Evolutionary conservation across 2,329 filamentous ascomycete species (phyloP).

Genomic region (Xylariaceae sp.): DNA sequence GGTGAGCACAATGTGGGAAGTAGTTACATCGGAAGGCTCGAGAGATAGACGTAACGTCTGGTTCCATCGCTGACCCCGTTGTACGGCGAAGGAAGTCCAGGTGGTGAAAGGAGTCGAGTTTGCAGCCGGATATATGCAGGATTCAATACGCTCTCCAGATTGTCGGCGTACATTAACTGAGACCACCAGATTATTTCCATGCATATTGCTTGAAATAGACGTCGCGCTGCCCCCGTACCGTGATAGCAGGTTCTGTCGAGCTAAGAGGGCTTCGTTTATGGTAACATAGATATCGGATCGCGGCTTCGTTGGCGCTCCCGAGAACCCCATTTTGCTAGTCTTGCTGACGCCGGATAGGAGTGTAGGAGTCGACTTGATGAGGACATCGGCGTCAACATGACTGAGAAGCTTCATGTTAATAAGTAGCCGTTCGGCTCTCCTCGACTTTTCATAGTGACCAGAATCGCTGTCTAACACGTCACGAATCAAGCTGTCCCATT

Average conservation of each 20-base stretch:
- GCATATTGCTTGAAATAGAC: constrained; percentile 56
- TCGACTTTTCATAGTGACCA: constrained; percentile 69
- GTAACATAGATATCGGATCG: constrained; percentile 95
- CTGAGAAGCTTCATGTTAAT: constrained; percentile 75
- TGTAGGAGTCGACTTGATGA: constrained; percentile 85
- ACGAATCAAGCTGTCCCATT: constrained; percentile 68
- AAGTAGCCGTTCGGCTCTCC: constrained; percentile 69
- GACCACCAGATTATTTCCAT: constrained; percentile 74
- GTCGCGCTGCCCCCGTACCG: constrained; percentile 69
- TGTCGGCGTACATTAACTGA: constrained; percentile 81
- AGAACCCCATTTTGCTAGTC: constrained; percentile 88
- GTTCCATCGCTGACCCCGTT: constrained; percentile 78
- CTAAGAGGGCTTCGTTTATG: constrained; percentile 70
- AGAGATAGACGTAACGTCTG: constrained; percentile 81
- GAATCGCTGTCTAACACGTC: constrained; percentile 68
- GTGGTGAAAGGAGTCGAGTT: constrained; percentile 74
- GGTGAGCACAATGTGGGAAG: constrained; percentile 83
- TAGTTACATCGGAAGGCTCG: constrained; percentile 70
- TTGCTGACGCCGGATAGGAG: constrained; percentile 73
- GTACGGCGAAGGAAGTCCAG: constrained; percentile 79
- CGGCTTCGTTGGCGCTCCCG: constrained; percentile 79
- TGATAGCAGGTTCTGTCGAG: constrained; percentile 66
- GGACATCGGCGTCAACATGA: constrained; percentile 67
- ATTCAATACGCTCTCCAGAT: constrained; percentile 75
- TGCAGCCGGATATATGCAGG: constrained; percentile 81